These are phyloP conservation scores for Coprinopsis cinerea DNA, from an alignment of 768 basidiomycete genomes.

Conservation along the genomic window DNA sequence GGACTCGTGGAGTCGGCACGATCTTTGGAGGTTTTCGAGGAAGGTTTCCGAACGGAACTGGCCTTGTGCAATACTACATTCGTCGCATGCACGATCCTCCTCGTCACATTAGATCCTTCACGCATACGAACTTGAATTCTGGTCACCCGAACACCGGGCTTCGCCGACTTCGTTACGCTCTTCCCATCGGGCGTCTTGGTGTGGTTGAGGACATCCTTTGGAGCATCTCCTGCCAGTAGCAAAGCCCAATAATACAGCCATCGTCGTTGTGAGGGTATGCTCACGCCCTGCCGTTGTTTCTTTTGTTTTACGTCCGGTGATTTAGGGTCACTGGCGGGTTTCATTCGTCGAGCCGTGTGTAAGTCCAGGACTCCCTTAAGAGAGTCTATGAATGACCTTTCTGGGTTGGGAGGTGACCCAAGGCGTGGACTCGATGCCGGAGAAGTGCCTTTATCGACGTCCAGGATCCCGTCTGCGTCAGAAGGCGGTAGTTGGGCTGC, in stretches of 20 bases:
- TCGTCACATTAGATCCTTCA: constrained; percentile 45
- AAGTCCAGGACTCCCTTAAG: constrained; percentile 57
- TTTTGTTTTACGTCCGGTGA: constrained; percentile 23
- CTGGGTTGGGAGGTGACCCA: constrained; percentile 15
- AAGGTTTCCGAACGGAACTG: constrained; percentile 5
- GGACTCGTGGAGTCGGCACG: no score
- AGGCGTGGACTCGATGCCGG: not conserved
- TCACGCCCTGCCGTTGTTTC: constrained; percentile 50
- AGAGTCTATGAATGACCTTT: constrained; percentile 30
- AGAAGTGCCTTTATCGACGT: constrained; percentile 3
- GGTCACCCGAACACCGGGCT: constrained; percentile 50
- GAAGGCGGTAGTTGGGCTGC: not conserved
- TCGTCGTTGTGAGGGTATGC: constrained; percentile 76
- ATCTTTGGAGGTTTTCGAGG: constrained; percentile 1
- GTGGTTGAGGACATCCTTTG: constrained; percentile 32
- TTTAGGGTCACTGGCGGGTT: constrained; percentile 17
- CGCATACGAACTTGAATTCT: constrained; percentile 55
- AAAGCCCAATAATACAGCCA: constrained; percentile 78
- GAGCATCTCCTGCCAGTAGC: constrained; percentile 50
- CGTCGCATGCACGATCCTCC: constrained; percentile 50
- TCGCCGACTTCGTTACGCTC: constrained; percentile 2
- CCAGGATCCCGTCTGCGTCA: not conserved
- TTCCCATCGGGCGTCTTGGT: constrained; percentile 6
- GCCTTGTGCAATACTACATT: constrained; percentile 46
- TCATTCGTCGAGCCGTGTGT: constrained; percentile 71